A percentile compares a stretch with the other conserved stretches of the same genome.
Evolutionary conservation across 257 asterid species (phyloP).

Genomic region (Ilex asprella): DNA sequence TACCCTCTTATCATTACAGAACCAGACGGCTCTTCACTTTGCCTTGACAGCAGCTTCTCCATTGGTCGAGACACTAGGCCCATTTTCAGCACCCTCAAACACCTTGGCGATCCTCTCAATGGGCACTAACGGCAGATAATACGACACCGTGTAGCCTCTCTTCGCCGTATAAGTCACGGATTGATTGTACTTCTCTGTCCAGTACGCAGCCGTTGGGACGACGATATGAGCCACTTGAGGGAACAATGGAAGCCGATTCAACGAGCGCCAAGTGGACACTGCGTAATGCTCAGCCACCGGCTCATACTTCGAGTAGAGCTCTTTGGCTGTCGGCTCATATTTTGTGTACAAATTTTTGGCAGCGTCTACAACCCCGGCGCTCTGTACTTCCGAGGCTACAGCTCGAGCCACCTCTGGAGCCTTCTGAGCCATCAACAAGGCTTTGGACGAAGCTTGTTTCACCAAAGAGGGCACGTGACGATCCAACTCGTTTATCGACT

Average conservation of each 20-base stretch:
- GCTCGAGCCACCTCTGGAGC: slow-evolving; percentile 46
- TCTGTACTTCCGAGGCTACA: slow-evolving; percentile 49
- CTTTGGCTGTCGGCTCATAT: slow-evolving; percentile 46
- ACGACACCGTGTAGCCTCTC: slow-evolving; percentile 41
- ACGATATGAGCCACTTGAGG: slow-evolving; percentile 56
- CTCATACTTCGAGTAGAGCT: slow-evolving; percentile 43
- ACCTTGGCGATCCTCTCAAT: slow-evolving; percentile 54
- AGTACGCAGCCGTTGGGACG: slow-evolving; percentile 69
- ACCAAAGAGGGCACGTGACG: slow-evolving; percentile 43
- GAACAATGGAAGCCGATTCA: slow-evolving; percentile 56
- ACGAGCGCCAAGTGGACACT: slow-evolving; percentile 52
- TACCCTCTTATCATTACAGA: no score
- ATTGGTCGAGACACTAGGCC: slow-evolving; percentile 22
- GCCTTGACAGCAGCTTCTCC: slow-evolving; percentile 7
- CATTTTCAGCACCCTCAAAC: slow-evolving; percentile 36
- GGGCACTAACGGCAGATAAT: slow-evolving; percentile 59
- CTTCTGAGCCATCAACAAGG: slow-evolving; percentile 37
- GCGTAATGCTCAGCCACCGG: slow-evolving; percentile 58
- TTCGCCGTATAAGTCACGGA: slow-evolving; percentile 30
- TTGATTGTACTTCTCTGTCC: slow-evolving; percentile 74
- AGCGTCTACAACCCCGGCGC: slow-evolving; percentile 39
- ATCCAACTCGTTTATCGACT: slow-evolving; percentile 38
- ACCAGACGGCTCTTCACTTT: no score
- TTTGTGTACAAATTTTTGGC: slow-evolving; percentile 26
- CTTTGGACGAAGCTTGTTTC: slow-evolving; percentile 31